phyloP scores from a whole-genome alignment of 1,284 basidiomycete species.

The Anthracocystis setariae region DNA sequence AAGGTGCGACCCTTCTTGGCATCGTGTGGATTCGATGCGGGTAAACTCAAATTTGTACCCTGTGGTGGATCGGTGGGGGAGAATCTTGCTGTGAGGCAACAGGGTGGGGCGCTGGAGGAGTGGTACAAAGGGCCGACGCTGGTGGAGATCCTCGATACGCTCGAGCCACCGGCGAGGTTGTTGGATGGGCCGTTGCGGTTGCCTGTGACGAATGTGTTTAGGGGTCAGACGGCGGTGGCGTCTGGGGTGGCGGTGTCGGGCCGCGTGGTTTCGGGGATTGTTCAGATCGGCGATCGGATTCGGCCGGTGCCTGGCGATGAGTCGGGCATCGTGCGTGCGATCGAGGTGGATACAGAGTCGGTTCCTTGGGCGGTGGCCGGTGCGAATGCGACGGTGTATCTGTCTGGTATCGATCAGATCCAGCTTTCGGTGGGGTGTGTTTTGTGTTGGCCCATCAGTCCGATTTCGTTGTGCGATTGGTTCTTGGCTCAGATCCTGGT shows the following conservation, averaged over 20 bases:
- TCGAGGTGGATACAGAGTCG: conserved; percentile 82
- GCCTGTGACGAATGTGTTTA: conserved; percentile 95
- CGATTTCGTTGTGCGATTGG: conserved; percentile 78
- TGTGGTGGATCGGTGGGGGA: conserved; percentile 89
- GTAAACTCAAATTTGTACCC: conserved; percentile 85
- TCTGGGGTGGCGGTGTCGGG: conserved; percentile 83
- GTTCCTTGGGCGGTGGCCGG: conserved; percentile 91
- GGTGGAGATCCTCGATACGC: conserved; percentile 77
- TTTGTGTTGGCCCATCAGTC: conserved; percentile 77
- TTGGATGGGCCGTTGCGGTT: conserved; percentile 82
- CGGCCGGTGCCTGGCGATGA: conserved; percentile 92
- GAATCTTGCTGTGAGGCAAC: conserved; percentile 74
- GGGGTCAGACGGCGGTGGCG: conserved; percentile 77
- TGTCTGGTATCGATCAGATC: conserved; percentile 85
- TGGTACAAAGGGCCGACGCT: conserved; percentile 92
- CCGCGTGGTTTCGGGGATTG: conserved; percentile 84
- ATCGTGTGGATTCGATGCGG: conserved; percentile 83
- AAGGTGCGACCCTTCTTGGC: conserved; percentile 82
- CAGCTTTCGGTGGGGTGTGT: conserved; percentile 87
- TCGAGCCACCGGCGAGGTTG: conserved; percentile 80
- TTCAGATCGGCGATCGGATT: conserved; percentile 90
- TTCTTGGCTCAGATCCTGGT: conserved; percentile 91
- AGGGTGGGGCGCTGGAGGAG: conserved; percentile 71
- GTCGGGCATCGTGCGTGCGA: conserved; percentile 79
- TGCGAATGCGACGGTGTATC: conserved; percentile 84